Base-by-base conservation (phyloP, 148 eudicot species). In the Pouteria glomerata region DNA sequence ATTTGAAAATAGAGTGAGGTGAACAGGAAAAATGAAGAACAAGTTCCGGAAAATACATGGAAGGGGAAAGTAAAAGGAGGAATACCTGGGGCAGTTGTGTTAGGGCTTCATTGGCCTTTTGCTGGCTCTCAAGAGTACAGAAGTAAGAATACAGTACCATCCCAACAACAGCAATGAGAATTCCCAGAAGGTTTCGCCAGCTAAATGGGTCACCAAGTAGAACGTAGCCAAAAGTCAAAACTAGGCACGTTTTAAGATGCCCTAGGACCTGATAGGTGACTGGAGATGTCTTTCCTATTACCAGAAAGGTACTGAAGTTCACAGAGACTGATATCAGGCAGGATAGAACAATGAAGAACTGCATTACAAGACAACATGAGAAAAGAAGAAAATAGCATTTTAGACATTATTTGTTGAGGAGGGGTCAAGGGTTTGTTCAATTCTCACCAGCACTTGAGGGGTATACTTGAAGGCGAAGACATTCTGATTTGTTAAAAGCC, bases 231-330 rank as follows among this genome's bases (percentile, higher is more conserved):
- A 92, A 92, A 19, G 89, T 92, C 81, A 92, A 82, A 58, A 92
- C 97, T 52, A 92, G 78, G 77, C 95, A 92, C 50, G 97, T 92
- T 80, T 92, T 92, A 26, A 92, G 84, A 85, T 92, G 97, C 66
- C 97, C 97, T 19, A 92, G 80, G 30, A 92, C 97, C 79, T 92
- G 97, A 73, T 92, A 92, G 19, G 97, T 89, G 66, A 90, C 98
- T 0, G 98, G 98, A 39, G 98, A 92, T 77, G 98, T 90, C 83
- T 88, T 92, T 47, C 98, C 98, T 70, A 92, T 92, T 70, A 92
- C 96, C 29, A 92, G 92, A 76, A 92, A 92, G 53, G 97, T 89
- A 53, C 97, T 92, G 77, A 92, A 92, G 77, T 92, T 92, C 30
- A 92, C 97, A 30, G 97, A 89, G 71, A 92, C 97, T 1, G 97